phyloP scores from a whole-genome alignment of 805 yeast genomes.

The Blastobotrys peoriensis region DNA sequence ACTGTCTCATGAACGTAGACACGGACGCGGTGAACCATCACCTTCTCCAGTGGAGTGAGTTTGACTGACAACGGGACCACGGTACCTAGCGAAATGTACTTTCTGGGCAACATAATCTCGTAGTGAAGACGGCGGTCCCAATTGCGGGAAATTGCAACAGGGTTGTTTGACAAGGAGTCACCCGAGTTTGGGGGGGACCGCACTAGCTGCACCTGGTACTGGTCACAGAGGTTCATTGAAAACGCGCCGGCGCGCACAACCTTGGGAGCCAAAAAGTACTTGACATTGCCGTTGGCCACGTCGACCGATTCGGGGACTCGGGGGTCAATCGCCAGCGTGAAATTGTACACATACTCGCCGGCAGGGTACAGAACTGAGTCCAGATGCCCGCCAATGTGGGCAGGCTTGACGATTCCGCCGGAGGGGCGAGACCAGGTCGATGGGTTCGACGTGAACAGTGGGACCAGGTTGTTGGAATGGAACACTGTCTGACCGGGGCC shows the following conservation, averaged over 20 bases:
- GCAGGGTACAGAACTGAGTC: constrained; percentile 54
- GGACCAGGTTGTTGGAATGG: constrained; percentile 7
- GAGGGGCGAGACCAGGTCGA: not conserved
- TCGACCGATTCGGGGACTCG: constrained; percentile 72
- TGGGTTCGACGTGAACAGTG: constrained; percentile 12
- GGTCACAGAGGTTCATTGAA: constrained; percentile 64
- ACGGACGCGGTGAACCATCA: constrained; percentile 79
- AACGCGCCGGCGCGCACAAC: constrained; percentile 80
- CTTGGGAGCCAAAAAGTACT: constrained; percentile 62
- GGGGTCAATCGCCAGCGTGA: constrained; percentile 81
- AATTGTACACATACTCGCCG: constrained; percentile 88
- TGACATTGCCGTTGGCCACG: constrained; percentile 76
- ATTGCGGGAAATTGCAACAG: constrained; percentile 79
- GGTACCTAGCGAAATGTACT: constrained; percentile 77
- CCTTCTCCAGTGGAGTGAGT: constrained; percentile 81
- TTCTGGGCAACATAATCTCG: constrained; percentile 86
- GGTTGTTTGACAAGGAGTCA: constrained; percentile 78
- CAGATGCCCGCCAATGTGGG: constrained; percentile 1
- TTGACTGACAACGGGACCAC: constrained; percentile 78
- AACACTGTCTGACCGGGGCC: not conserved
- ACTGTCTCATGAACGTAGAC: constrained; percentile 80
- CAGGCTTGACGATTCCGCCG: not conserved
- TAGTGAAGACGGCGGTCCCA: constrained; percentile 92
- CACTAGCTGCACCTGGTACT: constrained; percentile 57
- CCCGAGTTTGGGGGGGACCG: constrained; percentile 62